A percentile compares a stretch with the other conserved stretches of the same genome.
Evolutionary conservation across 108 stramenopile species (phyloP).

Genomic region (Pseudonitzschia delicatissima): DNA sequence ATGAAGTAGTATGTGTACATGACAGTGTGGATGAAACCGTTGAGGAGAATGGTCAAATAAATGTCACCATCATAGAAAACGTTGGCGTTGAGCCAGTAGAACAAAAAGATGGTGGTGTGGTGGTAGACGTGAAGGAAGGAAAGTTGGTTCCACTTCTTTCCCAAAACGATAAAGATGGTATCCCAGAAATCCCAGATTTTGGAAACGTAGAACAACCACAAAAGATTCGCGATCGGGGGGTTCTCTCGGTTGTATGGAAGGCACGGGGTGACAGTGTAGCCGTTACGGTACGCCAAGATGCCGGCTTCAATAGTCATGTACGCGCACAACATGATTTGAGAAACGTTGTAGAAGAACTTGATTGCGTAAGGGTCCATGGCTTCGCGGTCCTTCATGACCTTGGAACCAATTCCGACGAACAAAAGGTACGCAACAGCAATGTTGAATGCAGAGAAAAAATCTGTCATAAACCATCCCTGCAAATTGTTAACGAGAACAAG

Average conservation of each 20-base stretch:
- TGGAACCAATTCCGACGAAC: conserved; percentile 80
- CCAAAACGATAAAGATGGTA: conserved; percentile 97
- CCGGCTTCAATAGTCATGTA: conserved; percentile 98
- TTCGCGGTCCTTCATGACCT: conserved; percentile 60
- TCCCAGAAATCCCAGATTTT: conserved; percentile 99
- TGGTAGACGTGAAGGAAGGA: conserved; percentile 99
- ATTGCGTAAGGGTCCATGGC: conserved; percentile 88
- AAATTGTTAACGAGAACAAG: conserved; percentile 12
- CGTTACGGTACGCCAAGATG: conserved; percentile 86
- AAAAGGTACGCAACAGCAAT: conserved; percentile 78
- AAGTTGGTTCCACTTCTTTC: conserved; percentile 98
- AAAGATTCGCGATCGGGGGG: conserved; percentile 84
- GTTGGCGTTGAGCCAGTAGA: conserved; percentile 96
- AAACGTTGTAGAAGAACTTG: conserved; percentile 97
- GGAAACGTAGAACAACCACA: conserved; percentile 98
- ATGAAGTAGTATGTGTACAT: conserved; percentile 99
- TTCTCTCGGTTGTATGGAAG: conserved; percentile 66
- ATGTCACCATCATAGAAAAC: conserved; percentile 95
- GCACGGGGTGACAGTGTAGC: conserved; percentile 87
- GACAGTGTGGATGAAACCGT: conserved; percentile 98
- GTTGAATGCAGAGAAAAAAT: conserved; percentile 75
- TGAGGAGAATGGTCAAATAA: conserved; percentile 93
- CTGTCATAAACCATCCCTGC: conserved; percentile 81
- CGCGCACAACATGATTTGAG: conserved; percentile 96
- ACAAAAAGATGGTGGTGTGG: conserved; percentile 97